Evolutionary conservation across 176 grass and related monocot genomes (phyloP).

Genomic region (Triticum aestivum): DNA sequence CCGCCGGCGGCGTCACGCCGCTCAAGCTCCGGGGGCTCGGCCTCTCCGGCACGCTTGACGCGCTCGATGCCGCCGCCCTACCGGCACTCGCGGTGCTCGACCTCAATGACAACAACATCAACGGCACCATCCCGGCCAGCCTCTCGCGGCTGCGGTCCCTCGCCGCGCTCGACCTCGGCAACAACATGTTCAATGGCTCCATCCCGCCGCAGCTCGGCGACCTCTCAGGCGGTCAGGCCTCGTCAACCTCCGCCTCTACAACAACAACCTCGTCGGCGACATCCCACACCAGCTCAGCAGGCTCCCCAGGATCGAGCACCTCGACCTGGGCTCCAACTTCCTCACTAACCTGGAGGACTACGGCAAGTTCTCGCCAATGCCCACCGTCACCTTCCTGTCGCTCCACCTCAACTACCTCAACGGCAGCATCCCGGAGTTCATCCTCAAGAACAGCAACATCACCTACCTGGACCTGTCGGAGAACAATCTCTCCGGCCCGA

Average conservation of each 20-base stretch:
- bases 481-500: too few species aligned
- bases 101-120: conserved; percentile 52
- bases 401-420: too few species aligned
- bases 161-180: conserved; percentile 43
- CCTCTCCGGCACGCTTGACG: conserved; percentile 32
- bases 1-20: neutral
- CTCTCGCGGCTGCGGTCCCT: conserved; percentile 42
- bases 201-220: conserved; percentile 63
- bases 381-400: too few species aligned
- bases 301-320: too few species aligned
- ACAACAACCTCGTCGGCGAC: conserved; percentile 48
- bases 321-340: too few species aligned
- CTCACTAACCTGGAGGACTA: too few species aligned
- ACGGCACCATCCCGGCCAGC: conserved; percentile 34
- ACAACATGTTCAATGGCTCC: conserved; percentile 33
- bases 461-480: too few species aligned
- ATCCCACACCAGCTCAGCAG: conserved; percentile 46
- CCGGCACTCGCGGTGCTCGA: conserved; percentile 33
- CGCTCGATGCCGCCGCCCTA: conserved; percentile 35
- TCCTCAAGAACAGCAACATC: too few species aligned
- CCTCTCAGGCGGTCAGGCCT: conserved; percentile 31
- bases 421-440: too few species aligned
- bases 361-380: too few species aligned
- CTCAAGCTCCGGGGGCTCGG: conserved; percentile 20
- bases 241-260: conserved; percentile 53